These are phyloP conservation scores for Cladorrhinum sp. DNA, from an alignment of 2,329 filamentous ascomycete genomes.

Conservation along the genomic window DNA sequence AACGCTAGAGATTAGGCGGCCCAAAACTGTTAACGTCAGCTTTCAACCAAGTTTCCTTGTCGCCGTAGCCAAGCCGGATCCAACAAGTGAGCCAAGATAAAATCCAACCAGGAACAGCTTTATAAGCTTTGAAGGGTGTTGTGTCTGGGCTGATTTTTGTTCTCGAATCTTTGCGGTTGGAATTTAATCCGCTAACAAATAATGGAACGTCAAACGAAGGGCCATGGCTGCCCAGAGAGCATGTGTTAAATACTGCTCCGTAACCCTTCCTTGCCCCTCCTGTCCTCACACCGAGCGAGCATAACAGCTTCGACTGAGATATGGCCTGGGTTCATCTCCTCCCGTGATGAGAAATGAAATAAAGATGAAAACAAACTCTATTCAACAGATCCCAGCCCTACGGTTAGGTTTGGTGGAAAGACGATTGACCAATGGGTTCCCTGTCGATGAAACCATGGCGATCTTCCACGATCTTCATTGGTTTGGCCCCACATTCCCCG, in stretches of 20 bases:
- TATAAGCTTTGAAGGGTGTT: not conserved
- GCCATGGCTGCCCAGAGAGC: too few relatives aligned
- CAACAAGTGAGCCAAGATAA: not conserved
- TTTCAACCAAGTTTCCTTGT: not conserved
- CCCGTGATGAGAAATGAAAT: too few relatives aligned
- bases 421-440: conserved; percentile 13
- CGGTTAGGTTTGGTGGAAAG: not conserved
- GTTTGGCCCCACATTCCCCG: conserved; percentile 8
- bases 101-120: not conserved
- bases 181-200: not conserved
- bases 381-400: not conserved
- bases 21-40: not conserved
- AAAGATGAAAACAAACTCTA: too few relatives aligned
- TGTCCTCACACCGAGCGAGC: too few relatives aligned
- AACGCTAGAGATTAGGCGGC: not conserved
- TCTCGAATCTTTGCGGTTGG: not conserved
- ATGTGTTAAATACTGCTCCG: too few relatives aligned
- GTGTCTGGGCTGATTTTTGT: not conserved
- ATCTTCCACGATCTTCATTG: conserved; percentile 3
- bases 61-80: not conserved
- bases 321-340: too few relatives aligned
- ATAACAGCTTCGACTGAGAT: too few relatives aligned
- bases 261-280: too few relatives aligned
- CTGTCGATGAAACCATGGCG: not conserved
- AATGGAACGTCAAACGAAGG: too few relatives aligned